phyloP scores from a whole-genome alignment of 352 stramenopile species.

The Globisporangium paroecandrum region DNA sequence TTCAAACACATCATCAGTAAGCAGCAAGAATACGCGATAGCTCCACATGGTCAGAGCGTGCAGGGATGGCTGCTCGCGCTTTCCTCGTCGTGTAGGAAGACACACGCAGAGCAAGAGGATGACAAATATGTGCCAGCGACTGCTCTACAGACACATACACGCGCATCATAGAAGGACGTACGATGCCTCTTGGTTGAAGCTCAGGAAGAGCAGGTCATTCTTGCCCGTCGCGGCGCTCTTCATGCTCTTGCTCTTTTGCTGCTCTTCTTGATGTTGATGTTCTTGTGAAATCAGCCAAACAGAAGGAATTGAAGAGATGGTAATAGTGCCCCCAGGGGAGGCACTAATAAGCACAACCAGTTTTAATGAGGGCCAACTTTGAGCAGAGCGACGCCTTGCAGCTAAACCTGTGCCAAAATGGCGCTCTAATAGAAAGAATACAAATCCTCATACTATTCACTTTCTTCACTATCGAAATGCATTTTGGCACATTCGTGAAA shows the following conservation, averaged over 20 bases:
- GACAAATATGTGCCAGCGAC: background rate
- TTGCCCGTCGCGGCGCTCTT: constrained; percentile 39
- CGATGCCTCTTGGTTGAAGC: constrained; percentile 92
- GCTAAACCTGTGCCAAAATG: too few species aligned
- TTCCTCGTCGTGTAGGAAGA: background rate
- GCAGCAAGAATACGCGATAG: background rate
- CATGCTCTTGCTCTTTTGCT: constrained; percentile 19
- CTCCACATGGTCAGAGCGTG: background rate
- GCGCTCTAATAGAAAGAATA: too few species aligned
- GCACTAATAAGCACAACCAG: too few species aligned
- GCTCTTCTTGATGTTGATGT: too few species aligned
- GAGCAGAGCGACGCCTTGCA: too few species aligned
- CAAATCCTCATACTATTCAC: too few species aligned
- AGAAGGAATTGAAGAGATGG: background rate
- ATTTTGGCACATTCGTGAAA: too few species aligned
- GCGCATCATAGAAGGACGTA: constrained; percentile 26
- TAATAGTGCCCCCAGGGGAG: background rate
- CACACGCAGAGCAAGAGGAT: background rate
- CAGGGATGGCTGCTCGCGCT: background rate
- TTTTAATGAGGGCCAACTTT: too few species aligned
- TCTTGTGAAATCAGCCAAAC: background rate
- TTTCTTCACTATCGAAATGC: too few species aligned
- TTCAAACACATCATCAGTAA: background rate
- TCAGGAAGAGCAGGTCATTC: constrained; percentile 83
- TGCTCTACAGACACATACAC: background rate